Conservation (phyloP, 805 yeast species). For the Candida ortonii region DNA sequence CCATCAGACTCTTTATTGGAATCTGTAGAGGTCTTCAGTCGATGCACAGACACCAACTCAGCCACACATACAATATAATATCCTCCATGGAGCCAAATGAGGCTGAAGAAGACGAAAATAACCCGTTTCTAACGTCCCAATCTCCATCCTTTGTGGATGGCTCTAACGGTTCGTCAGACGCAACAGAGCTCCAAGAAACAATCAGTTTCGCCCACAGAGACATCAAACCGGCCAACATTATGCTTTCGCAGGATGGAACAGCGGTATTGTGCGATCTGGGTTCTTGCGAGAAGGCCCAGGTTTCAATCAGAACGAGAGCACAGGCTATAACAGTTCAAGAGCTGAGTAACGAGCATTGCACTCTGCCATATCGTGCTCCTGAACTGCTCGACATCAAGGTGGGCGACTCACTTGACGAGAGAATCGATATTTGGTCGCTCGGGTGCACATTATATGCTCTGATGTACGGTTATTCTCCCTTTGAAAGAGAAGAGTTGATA, state of each 20-base stretch:
- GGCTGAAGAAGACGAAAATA: slow-evolving; percentile 14
- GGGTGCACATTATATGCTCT: slow-evolving; percentile 81
- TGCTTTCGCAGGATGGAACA: slow-evolving; percentile 68
- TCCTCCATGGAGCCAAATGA: slow-evolving; percentile 20
- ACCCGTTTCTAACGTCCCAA: slow-evolving; percentile 22
- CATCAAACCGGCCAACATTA: slow-evolving; percentile 83
- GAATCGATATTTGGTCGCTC: slow-evolving; percentile 86
- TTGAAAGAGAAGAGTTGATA: slow-evolving; percentile 76
- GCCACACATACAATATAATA: slow-evolving; percentile 18
- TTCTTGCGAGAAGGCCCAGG: slow-evolving; percentile 64
- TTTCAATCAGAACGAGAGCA: slow-evolving; percentile 53
- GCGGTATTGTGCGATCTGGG: slow-evolving; percentile 87
- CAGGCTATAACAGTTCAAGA: slow-evolving; percentile 79
- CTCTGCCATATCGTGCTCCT: slow-evolving; percentile 86
- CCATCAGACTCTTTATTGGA: slow-evolving; percentile 61
- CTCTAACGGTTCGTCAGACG: slow-evolving; percentile 30
- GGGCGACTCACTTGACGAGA: slow-evolving; percentile 62
- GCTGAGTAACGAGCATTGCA: slow-evolving; percentile 78
- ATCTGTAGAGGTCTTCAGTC: slow-evolving; percentile 71
- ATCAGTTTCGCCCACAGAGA: slow-evolving; percentile 83
- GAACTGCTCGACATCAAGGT: slow-evolving; percentile 78
- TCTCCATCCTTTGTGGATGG: slow-evolving; percentile 3
- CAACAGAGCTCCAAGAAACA: slow-evolving; percentile 53
- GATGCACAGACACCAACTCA: slow-evolving; percentile 63
- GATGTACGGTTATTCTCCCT: slow-evolving; percentile 80